Evolutionary conservation across 768 basidiomycete genomes (phyloP), one percentile per base, ranked within the genome.

Genomic region (Tricholoma bakamatsutake): DNA sequence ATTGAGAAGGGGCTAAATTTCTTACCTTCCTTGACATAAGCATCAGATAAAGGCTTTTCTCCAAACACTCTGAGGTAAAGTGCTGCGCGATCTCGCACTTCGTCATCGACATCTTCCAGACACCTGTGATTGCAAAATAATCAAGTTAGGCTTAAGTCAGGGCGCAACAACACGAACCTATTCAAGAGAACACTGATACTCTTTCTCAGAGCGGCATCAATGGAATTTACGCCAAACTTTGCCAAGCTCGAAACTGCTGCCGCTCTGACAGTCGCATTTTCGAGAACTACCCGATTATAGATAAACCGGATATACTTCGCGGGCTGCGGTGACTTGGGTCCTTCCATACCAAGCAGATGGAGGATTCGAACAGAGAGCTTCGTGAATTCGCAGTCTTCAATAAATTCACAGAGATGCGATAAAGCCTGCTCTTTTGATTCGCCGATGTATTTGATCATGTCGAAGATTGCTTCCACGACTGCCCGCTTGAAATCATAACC

Each of bases 401-500:
- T 99, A 69, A 99, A 99, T 69, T 99, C 97, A 77, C 97, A 99
- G 18, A 99, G 82, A 66, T 99, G 93, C 17, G 96, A 96, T 45
- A 99, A 81, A 1, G 97, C 97, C 65, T 97, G 90, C 69, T 99
- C 97, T 75, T 97, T 96, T 75, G 88, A 91, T 51, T 98, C 96
- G 45, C 77, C 76, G 64, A 99, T 98, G 73, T 84, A 98, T 68
- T 96, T 98, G 80, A 99, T 92, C 97, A 99, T 99, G 71, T 99
- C 97, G 68, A 99, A 98, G 67, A 99, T 98, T 17, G 97, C 96
- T 72, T 98, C 97, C 33, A 99, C 97, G 48, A 98, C 93, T 6
- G 97, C 93, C 46, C 95, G 93, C 75, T 99, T 99, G 80, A 98
- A 99, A 68, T 99, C 97, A 71, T 98, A 98, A 5, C 97, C 97